Percentiles rank a stretch among this genome's conserved stretches.
phyloP scores from a whole-genome alignment of 441 rosid genomes.

The Gossypium lobatum region DNA sequence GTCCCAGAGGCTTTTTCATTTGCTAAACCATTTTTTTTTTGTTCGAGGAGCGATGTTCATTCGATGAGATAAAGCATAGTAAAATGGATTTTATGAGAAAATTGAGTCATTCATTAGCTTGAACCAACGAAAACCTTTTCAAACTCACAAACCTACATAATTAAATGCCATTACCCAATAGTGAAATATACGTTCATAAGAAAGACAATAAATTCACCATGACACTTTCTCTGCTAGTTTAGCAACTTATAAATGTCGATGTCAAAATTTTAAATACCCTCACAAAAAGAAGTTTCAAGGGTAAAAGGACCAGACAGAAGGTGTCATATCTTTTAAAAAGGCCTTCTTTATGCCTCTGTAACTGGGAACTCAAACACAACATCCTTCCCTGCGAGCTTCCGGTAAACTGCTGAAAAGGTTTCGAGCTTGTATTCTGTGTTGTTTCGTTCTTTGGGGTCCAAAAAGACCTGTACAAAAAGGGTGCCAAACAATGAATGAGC shows the following conservation, averaged over 20 bases:
- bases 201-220: background rate
- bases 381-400: slow-evolving; percentile 70
- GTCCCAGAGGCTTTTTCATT: too few relatives aligned
- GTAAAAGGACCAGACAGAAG: slow-evolving; percentile 1
- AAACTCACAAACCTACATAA: background rate
- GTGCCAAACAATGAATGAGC: background rate
- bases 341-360: slow-evolving; percentile 35
- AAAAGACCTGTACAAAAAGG: background rate
- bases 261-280: slow-evolving; percentile 23
- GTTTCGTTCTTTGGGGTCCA: slow-evolving; percentile 51
- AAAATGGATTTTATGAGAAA: too few relatives aligned
- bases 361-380: slow-evolving; percentile 16
- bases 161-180: background rate
- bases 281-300: background rate
- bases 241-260: slow-evolving; percentile 16
- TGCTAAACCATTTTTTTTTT: too few relatives aligned
- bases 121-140: background rate
- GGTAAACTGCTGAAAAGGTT: slow-evolving; percentile 61
- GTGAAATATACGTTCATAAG: background rate
- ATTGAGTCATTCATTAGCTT: background rate
- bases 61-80: too few relatives aligned
- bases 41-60: too few relatives aligned
- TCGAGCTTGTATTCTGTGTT: slow-evolving; percentile 66
- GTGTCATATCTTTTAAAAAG: background rate
- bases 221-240: background rate